Base-by-base conservation (phyloP, 75 land plant genomes). In the Pinus albicaulis region DNA sequence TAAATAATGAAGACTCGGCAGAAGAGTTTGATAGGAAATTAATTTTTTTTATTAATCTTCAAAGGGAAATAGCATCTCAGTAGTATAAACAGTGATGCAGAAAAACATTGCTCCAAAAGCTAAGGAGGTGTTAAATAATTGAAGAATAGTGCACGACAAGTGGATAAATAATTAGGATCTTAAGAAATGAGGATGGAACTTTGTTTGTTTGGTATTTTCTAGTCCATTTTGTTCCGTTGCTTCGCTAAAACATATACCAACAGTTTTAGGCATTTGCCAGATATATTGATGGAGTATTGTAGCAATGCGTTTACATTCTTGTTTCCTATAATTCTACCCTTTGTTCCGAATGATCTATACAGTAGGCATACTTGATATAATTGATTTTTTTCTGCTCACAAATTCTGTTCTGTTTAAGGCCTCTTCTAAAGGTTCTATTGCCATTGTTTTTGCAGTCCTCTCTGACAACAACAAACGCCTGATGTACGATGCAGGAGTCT, bases 401-500 rank as follows among this genome's bases (percentile, higher is more conserved):
- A 72, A 16, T 34, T 72, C 26, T 8, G 70, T 57, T 34, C 7
- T 23, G 34, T 38, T 59, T 64, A 59, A 16, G 25, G 73, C 24
- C 19, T 16, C 63, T 76, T 69, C 20, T 38, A 38, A 38, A 34
- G 74, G 26, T 34, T 34, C 13, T 69, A 31, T 53, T 73, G 25
- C 70, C n/a, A 57, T 55, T 53, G 58, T 5, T 59, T 63, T 72
- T 24, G 28, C 77, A 89, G 92, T 90, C 56, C 79, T 90, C 13
- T 90, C 92, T 7, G 87, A 90, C 73, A 74, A 71, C 72, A 87
- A 81, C 77, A 90, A 87, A 57, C 82, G 92, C 73, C 74, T 90
- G 41, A 72, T 90, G 71, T 90, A 87, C 75, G 92, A 90, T 59
- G 82, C 87, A 7, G 92, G 92, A 71, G 82, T 80, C 8, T 90